These are phyloP conservation scores for Vitis riparia DNA, from an alignment of 164 flowering plant species.

Conservation along the genomic window DNA sequence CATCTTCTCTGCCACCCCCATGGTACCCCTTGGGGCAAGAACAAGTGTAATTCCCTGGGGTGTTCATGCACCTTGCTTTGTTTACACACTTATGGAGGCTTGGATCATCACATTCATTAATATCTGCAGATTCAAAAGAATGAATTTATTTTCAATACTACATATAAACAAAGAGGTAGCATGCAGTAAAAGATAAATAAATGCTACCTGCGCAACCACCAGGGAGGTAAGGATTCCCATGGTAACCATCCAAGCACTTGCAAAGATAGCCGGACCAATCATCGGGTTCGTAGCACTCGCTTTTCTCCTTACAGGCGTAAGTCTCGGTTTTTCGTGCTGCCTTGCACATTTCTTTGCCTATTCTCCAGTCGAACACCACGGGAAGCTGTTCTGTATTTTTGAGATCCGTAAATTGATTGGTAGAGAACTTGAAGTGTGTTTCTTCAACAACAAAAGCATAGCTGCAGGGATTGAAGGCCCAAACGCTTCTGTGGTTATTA, in stretches of 20 bases:
- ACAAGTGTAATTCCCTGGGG: no score
- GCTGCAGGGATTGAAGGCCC: neutral
- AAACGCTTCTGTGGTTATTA: neutral
- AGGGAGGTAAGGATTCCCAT: conserved; percentile 8
- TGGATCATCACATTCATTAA: no score
- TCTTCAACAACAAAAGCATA: neutral
- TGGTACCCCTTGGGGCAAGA: no score
- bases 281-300: neutral
- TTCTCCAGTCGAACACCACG: neutral
- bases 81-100: no score
- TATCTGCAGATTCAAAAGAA: no score
- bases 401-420: neutral
- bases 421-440: neutral
- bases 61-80: no score
- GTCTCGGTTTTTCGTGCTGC: neutral
- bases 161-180: no score
- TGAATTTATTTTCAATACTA: no score
- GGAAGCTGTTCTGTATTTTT: neutral
- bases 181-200: no score
- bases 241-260: neutral
- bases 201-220: neutral
- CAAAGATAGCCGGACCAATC: neutral
- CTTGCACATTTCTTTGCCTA: neutral
- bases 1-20: no score
- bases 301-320: neutral